These are phyloP conservation scores for Chlorella sp. DNA, from an alignment of 139 green algal genomes.

Conservation along the genomic window DNA sequence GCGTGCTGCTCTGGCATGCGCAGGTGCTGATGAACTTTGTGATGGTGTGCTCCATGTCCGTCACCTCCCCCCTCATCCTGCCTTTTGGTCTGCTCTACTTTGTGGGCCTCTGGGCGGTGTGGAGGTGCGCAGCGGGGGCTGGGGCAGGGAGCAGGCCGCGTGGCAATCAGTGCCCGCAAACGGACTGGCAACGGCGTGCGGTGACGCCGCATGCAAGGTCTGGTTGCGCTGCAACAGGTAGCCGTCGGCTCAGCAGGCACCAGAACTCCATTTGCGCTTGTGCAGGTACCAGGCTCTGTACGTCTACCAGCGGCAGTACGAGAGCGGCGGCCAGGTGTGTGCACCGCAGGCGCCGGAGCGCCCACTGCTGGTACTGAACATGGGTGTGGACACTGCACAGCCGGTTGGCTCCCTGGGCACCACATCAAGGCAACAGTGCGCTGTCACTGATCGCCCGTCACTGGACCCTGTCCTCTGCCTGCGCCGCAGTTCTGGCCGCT, in stretches of 20 bases:
- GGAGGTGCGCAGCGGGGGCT: conserved; percentile 37
- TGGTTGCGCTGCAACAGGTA: too few relatives aligned
- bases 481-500: conserved; percentile 18
- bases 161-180: too few relatives aligned
- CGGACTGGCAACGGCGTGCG: too few relatives aligned
- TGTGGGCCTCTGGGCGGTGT: conserved; percentile 55
- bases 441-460: neutral
- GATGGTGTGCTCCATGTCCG: conserved; percentile 44
- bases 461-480: too few relatives aligned
- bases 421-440: neutral
- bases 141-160: too few relatives aligned
- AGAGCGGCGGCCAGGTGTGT: conserved; percentile 35
- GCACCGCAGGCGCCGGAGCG: neutral
- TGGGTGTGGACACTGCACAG: too few relatives aligned
- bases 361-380: neutral
- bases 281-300: conserved; percentile 56
- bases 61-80: conserved; percentile 61
- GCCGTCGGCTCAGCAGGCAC: too few relatives aligned
- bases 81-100: conserved; percentile 71
- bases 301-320: conserved; percentile 57
- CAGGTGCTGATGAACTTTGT: conserved; percentile 61
- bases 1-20: too few relatives aligned
- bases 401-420: neutral
- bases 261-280: neutral
- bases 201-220: too few relatives aligned